Conservation (phyloP, 2,329 filamentous ascomycete genomes). For the Periconia macrospinosa region DNA sequence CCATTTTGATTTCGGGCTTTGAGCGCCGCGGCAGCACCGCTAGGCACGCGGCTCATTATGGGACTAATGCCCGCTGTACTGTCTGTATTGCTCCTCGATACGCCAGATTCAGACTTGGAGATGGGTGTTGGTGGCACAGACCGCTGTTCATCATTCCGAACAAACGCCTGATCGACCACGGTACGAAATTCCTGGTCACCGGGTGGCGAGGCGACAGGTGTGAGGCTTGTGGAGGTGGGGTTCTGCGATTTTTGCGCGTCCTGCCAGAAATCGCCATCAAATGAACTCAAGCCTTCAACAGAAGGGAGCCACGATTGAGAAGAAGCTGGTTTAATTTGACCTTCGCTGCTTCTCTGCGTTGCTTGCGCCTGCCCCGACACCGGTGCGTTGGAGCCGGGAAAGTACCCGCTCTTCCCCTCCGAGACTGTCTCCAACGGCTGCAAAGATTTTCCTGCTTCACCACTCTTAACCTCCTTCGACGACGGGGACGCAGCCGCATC, state of each 20-base stretch:
- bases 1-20: slow-evolving; percentile 42
- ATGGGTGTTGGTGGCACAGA: slow-evolving; percentile 56
- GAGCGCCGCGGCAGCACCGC: slow-evolving; percentile 43
- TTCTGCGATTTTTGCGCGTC: slow-evolving; percentile 15
- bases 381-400: slow-evolving; percentile 48
- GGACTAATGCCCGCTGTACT: slow-evolving; percentile 67
- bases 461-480: slow-evolving; percentile 3
- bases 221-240: slow-evolving; percentile 7
- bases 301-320: slow-evolving; percentile 18
- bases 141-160: slow-evolving; percentile 58
- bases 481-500: slow-evolving; percentile 25
- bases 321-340: slow-evolving; percentile 3
- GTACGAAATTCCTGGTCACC: slow-evolving; percentile 41
- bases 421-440: slow-evolving; percentile 55
- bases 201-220: slow-evolving; percentile 17
- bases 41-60: slow-evolving; percentile 63
- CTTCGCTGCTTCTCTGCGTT: slow-evolving; percentile 7
- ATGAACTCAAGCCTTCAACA: slow-evolving; percentile 23
- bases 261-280: slow-evolving; percentile 33
- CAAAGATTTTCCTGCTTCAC: slow-evolving; percentile 23
- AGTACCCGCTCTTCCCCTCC: slow-evolving; percentile 63
- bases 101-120: slow-evolving; percentile 47
- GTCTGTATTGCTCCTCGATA: slow-evolving; percentile 63
- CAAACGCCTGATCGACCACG: slow-evolving; percentile 67
- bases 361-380: neutral